Conservation (phyloP, 768 basidiomycete species). For the Rhizopogon vinicolor region DNA sequence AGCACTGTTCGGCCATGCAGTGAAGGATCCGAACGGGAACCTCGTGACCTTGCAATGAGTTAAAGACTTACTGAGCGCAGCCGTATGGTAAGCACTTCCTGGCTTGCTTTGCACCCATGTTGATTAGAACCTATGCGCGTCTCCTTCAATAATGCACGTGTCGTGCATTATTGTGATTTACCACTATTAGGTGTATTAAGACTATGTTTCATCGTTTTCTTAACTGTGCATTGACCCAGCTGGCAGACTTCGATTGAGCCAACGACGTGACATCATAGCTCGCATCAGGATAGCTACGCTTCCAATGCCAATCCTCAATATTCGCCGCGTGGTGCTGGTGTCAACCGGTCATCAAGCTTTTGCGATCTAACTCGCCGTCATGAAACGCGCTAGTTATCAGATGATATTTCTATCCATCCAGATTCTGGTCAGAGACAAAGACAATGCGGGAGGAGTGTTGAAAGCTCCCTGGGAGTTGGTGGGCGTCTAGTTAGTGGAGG, state of each 20-base stretch:
- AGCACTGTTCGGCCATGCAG: too few species aligned
- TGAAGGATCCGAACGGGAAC: too few species aligned
- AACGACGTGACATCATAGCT: slow-evolving; percentile 31
- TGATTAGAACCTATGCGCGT: too few species aligned
- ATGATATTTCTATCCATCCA: slow-evolving; percentile 33
- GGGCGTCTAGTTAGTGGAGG: slow-evolving; percentile 60
- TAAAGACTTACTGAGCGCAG: too few species aligned
- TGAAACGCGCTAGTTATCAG: slow-evolving; percentile 51
- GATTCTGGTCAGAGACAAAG: slow-evolving; percentile 48
- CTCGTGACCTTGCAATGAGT: too few species aligned
- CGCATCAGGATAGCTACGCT: slow-evolving; percentile 18
- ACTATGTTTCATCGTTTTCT: slow-evolving; percentile 2
- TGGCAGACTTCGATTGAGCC: slow-evolving; percentile 31
- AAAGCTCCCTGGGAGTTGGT: slow-evolving; percentile 49
- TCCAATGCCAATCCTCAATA: slow-evolving; percentile 18
- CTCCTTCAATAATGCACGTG: too few species aligned
- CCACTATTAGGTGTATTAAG: too few species aligned
- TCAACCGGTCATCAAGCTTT: slow-evolving; percentile 40
- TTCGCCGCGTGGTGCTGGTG: slow-evolving; percentile 25
- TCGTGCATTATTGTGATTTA: too few species aligned
- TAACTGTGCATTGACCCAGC: neutral
- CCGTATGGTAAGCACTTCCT: too few species aligned
- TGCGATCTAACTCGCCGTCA: slow-evolving; percentile 45
- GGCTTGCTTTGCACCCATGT: too few species aligned
- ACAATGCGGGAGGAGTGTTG: slow-evolving; percentile 65